Conservation (phyloP, 352 stramenopile species). For the Globisporangium nagaii region DNA sequence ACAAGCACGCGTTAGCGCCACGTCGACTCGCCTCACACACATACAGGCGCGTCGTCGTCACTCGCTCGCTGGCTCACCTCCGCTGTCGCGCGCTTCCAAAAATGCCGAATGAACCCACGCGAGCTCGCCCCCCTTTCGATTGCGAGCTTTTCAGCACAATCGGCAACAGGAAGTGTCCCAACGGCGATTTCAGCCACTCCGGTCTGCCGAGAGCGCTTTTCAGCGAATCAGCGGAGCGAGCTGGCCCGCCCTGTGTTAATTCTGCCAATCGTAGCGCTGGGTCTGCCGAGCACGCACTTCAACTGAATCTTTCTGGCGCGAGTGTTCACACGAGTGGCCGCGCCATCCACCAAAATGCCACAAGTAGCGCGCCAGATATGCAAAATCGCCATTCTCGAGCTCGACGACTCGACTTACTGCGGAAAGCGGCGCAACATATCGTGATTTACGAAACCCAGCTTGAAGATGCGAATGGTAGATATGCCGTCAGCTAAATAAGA, state of each 20-base stretch:
- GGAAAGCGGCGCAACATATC: no score
- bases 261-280: slow-evolving; percentile 1
- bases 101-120: slow-evolving; percentile 7
- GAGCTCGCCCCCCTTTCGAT: not conserved
- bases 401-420: no score
- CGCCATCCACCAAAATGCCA: not conserved
- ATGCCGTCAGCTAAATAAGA: no score
- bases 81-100: not conserved
- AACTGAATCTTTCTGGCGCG: slow-evolving; percentile 13
- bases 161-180: slow-evolving; percentile 1
- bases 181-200: not conserved
- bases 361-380: no score
- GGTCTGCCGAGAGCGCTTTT: no score
- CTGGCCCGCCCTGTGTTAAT: slow-evolving; percentile 2
- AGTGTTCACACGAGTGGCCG: not conserved
- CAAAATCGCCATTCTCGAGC: no score
- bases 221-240: no score
- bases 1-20: not conserved
- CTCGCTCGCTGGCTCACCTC: not conserved
- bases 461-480: no score
- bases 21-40: not conserved
- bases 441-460: no score
- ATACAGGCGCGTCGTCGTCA: not conserved
- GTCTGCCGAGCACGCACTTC: slow-evolving; percentile 6
- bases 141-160: not conserved